phyloP scores from a whole-genome alignment of 371 early-diverging fungal species.

The Funneliformis caledonium region DNA sequence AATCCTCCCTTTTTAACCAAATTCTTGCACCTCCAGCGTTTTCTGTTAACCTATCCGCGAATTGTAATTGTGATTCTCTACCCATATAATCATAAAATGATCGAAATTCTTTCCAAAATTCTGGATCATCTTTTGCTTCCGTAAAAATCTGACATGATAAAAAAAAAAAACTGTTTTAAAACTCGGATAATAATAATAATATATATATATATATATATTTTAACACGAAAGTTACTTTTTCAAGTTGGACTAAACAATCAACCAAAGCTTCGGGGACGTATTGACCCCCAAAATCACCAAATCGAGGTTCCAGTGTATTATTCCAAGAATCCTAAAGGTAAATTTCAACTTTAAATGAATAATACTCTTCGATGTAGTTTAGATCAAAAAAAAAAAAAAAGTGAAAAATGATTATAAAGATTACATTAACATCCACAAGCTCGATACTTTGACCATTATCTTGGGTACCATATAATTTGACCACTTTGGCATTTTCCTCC shows the following conservation, averaged over 20 bases:
- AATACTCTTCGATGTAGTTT: no score
- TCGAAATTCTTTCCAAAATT: slow-evolving; percentile 89
- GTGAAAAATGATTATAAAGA: no score
- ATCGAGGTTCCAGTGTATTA: slow-evolving; percentile 72
- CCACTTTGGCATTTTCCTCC: background rate
- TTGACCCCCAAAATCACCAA: slow-evolving; percentile 95
- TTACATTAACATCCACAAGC: no score
- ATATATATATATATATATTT: slow-evolving; percentile 17
- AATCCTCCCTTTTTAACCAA: slow-evolving; percentile 98
- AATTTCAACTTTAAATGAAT: no score
- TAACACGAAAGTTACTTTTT: slow-evolving; percentile 46
- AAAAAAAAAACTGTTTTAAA: no score
- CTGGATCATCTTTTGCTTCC: slow-evolving; percentile 81
- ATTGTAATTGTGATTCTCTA: slow-evolving; percentile 86
- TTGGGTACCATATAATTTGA: background rate
- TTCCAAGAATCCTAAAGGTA: background rate
- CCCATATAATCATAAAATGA: slow-evolving; percentile 91
- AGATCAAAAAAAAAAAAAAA: no score
- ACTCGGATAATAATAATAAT: no score
- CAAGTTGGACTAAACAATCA: slow-evolving; percentile 90
- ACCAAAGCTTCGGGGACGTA: slow-evolving; percentile 96
- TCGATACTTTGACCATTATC: background rate
- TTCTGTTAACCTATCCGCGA: slow-evolving; percentile 84
- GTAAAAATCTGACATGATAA: slow-evolving; percentile 60
- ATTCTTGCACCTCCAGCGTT: slow-evolving; percentile 86